Conservation (phyloP, 2,329 filamentous ascomycete genomes). For the Thielaviopsis populi region DNA sequence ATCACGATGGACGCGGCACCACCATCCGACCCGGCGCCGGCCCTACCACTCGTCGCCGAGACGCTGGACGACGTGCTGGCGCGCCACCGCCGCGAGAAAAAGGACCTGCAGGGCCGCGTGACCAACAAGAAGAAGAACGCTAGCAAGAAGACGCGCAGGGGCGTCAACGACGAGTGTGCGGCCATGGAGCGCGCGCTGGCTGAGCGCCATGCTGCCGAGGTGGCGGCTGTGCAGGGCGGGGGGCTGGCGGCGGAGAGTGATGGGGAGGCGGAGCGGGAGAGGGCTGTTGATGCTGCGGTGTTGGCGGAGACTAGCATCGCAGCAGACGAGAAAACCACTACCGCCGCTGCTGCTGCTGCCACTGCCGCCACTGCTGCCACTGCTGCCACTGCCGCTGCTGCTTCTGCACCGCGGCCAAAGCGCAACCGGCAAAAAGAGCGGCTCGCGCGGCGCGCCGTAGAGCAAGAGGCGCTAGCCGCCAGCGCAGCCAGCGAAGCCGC, state of each 20-base stretch:
- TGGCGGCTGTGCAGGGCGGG: conserved; percentile 27
- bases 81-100: conserved; percentile 75
- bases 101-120: conserved; percentile 68
- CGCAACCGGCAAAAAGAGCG: conserved; percentile 85
- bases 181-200: conserved; percentile 50
- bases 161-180: conserved; percentile 62
- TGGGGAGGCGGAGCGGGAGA: conserved; percentile 13
- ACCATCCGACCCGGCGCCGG: conserved; percentile 8
- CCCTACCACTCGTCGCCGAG: no score
- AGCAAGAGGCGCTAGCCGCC: conserved; percentile 45
- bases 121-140: conserved; percentile 96
- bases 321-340: background rate
- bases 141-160: conserved; percentile 69
- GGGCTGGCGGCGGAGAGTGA: background rate
- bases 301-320: conserved; percentile 15
- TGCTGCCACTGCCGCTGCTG: conserved; percentile 15
- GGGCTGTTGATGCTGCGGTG: conserved; percentile 9
- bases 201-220: conserved; percentile 50
- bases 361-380: conserved; percentile 15
- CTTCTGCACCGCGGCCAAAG: conserved; percentile 42
- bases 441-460: conserved; percentile 73
- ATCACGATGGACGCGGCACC: background rate
- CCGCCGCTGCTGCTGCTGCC: background rate
- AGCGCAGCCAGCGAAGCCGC: conserved; percentile 58
- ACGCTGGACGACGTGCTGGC: conserved; percentile 61